Conservation (phyloP, 148 eudicot genomes). For the Pouteria glomerata region DNA sequence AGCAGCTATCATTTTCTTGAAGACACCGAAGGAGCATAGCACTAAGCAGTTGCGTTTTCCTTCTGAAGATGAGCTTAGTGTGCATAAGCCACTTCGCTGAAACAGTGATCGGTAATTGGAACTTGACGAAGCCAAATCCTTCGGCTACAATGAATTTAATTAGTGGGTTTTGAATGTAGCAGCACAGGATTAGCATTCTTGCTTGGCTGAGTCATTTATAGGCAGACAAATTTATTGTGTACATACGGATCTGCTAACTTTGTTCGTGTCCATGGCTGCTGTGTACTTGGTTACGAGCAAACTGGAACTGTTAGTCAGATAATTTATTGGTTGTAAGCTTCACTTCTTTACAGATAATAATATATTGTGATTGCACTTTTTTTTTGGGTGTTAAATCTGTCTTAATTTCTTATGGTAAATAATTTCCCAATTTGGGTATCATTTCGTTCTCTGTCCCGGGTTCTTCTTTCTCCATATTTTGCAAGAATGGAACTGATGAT, state of each 20-base stretch:
- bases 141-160: not conserved
- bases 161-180: not conserved
- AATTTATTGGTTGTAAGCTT: not conserved
- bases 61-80: not conserved
- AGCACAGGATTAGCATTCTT: not conserved
- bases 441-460: too few relatives aligned
- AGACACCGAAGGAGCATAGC: not conserved
- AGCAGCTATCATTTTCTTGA: not conserved
- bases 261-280: not conserved
- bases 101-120: not conserved
- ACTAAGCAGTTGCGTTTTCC: not conserved
- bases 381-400: too few relatives aligned
- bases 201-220: too few relatives aligned
- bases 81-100: not conserved
- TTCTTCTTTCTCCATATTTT: too few relatives aligned
- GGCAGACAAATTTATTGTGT: not conserved
- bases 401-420: too few relatives aligned
- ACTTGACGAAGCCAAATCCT: not conserved
- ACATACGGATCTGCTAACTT: not conserved
- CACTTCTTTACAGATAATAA: too few relatives aligned
- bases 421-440: too few relatives aligned
- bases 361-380: too few relatives aligned
- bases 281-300: not conserved
- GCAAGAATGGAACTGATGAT: too few relatives aligned
- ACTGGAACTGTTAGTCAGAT: not conserved